A percentile compares a stretch with the other conserved stretches of the same genome.
Evolutionary conservation across 2,329 filamentous ascomycete genomes (phyloP).

Genomic region (Cytospora piceicola): DNA sequence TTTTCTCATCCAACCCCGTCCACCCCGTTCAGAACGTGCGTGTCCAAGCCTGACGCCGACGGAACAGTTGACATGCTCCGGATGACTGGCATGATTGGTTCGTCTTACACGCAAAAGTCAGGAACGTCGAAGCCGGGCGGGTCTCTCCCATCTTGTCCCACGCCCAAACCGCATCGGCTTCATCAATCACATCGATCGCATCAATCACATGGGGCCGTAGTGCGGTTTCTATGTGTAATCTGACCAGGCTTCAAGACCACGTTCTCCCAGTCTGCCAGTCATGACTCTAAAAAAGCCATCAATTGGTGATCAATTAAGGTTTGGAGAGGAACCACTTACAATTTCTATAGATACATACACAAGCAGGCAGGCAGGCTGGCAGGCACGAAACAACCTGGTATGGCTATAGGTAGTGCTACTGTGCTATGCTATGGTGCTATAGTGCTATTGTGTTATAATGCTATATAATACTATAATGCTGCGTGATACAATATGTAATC

Average conservation of each 20-base stretch:
- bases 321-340: neutral
- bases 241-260: neutral
- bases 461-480: neutral
- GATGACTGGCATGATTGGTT: neutral
- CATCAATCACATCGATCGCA: neutral
- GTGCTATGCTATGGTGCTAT: conserved; percentile 5
- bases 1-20: neutral
- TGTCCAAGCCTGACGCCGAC: conserved; percentile 6
- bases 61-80: neutral
- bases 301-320: neutral
- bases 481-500: neutral
- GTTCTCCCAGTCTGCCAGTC: conserved; percentile 16
- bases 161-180: neutral
- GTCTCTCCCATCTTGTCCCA: neutral
- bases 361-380: no score
- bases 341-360: no score
- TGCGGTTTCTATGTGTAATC: conserved; percentile 5
- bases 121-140: neutral
- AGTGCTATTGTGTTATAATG: neutral
- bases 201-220: neutral
- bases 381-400: conserved; percentile 13
- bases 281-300: neutral
- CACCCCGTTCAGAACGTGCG: conserved; percentile 9
- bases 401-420: neutral
- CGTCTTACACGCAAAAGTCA: neutral